Evolutionary conservation across 352 stramenopile species (phyloP), one percentile per base, ranked within the genome.

Genomic region (Phytophthora melonis): DNA sequence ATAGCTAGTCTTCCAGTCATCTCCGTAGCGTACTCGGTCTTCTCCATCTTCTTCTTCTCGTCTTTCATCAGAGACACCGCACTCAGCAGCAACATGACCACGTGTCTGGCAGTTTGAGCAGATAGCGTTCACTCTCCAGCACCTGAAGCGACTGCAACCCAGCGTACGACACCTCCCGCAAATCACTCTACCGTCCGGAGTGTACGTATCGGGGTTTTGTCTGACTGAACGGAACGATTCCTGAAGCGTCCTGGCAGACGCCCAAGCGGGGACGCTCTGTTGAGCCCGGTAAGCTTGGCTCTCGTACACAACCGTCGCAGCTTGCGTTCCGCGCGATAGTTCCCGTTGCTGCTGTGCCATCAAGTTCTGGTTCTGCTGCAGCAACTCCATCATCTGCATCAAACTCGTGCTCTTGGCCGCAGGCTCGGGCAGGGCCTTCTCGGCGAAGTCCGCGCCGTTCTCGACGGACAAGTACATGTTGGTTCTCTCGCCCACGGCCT

Each of bases 281-380:
- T 8, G 43, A 50, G 5, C 18, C 43, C 16, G 43, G 21, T 14
- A n/a, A 50, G 16, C 16, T 5, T 21, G 43, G 6, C 43, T 21
- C 14, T 50, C 43, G n/a, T 50, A 50, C 7, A 5, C 43, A 23
- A 50, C 18, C 16, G 16, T 16, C 5, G 14, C n/a, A n/a, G 16
- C 1, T 21, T 19, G 16, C 3, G 7, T 11, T 21, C 18, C 4
- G 21, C 36, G 18, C 5, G 11, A 3, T 13, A 21, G 10, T 19
- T 11, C n/a, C 2, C 39, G 56, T 52, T 62, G 36, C 7, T 53
- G 36, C 14, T 23, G 5, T 1, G n/a, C 9, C 1, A 63, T n/a
- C 14, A 63, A 16, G 39, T 36, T 53, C 10, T 53, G 56, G 23
- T 39, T 52, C 14, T 63, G 36, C 39, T 63, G 34, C 10, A 53